These are phyloP conservation scores for Alternaria gansuensis DNA, from an alignment of 2,329 filamentous ascomycete species.

Conservation along the genomic window DNA sequence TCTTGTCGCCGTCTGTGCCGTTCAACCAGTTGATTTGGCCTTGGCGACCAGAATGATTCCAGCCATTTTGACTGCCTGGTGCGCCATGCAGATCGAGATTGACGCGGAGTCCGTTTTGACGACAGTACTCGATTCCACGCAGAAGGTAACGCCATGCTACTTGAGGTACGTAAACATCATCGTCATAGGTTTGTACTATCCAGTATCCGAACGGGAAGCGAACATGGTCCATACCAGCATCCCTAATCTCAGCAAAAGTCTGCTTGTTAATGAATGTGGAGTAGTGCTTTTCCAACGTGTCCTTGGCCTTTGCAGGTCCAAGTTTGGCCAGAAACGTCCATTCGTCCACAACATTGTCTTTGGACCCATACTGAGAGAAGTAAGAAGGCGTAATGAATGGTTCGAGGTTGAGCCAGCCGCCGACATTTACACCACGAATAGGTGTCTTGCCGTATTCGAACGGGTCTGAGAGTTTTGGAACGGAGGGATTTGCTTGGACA, in stretches of 20 bases:
- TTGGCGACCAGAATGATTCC: constrained; percentile 92
- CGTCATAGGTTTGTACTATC: constrained; percentile 85
- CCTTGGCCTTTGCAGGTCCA: constrained; percentile 69
- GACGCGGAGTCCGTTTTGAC: constrained; percentile 88
- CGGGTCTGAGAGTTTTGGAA: constrained; percentile 76
- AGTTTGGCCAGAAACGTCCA: constrained; percentile 79
- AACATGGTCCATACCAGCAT: constrained; percentile 94
- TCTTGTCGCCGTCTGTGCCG: constrained; percentile 81
- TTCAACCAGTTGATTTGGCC: constrained; percentile 88
- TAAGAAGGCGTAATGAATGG: constrained; percentile 95
- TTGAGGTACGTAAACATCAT: constrained; percentile 85
- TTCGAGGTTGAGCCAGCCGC: constrained; percentile 92
- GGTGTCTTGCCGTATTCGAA: constrained; percentile 84
- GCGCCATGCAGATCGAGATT: constrained; percentile 94
- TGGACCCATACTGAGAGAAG: constrained; percentile 72
- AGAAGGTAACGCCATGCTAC: constrained; percentile 94
- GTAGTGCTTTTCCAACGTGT: constrained; percentile 88
- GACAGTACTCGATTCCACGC: constrained; percentile 89
- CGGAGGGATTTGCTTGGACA: constrained; percentile 76
- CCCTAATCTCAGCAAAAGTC: constrained; percentile 83
- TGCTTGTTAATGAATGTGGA: constrained; percentile 84
- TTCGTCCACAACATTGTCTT: constrained; percentile 81
- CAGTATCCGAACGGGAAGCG: constrained; percentile 96
- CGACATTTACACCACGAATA: constrained; percentile 89
- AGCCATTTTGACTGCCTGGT: constrained; percentile 94